phyloP scores from a whole-genome alignment of 441 rosid species.

The Heliophila coronopifolia region DNA sequence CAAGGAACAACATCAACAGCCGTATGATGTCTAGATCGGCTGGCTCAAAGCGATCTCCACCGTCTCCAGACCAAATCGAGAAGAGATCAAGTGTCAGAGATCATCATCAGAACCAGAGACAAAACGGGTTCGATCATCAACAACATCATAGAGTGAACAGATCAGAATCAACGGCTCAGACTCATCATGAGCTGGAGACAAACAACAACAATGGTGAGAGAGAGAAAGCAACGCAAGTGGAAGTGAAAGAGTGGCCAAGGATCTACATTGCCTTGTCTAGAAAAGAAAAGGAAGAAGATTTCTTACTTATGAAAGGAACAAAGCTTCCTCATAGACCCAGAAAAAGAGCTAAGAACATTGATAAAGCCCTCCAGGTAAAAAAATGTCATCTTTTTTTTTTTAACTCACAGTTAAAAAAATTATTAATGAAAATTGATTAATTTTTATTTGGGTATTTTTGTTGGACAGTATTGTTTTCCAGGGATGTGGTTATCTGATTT shows the following conservation, averaged over 20 bases:
- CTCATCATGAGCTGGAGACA: conserved; percentile 23
- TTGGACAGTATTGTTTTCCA: conserved; percentile 62
- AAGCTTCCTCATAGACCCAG: conserved; percentile 65
- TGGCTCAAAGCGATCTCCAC: conserved; percentile 41
- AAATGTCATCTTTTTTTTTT: not conserved
- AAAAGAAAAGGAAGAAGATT: conserved; percentile 70
- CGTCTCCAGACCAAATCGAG: conserved; percentile 43
- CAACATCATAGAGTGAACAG: conserved; percentile 26
- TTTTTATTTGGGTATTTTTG: not conserved
- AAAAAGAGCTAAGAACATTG: conserved; percentile 60
- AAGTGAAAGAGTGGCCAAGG: conserved; percentile 50
- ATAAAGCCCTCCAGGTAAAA: conserved; percentile 54
- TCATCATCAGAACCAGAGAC: too few species aligned
- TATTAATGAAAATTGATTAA: not conserved
- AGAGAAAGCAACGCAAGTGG: conserved; percentile 33
- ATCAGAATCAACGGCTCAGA: conserved; percentile 32
- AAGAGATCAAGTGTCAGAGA: conserved; percentile 38
- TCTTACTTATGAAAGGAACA: conserved; percentile 60
- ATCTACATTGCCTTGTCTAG: conserved; percentile 55
- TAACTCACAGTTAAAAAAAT: not conserved
- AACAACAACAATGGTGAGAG: conserved; percentile 23
- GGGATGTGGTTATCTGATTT: conserved; percentile 71
- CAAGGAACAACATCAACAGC: conserved; percentile 21
- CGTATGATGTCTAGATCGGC: conserved; percentile 46
- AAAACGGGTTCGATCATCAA: conserved; percentile 34